Evolutionary conservation across 1,284 basidiomycete species (phyloP).

Genomic region (Sporisorium reilianum): DNA sequence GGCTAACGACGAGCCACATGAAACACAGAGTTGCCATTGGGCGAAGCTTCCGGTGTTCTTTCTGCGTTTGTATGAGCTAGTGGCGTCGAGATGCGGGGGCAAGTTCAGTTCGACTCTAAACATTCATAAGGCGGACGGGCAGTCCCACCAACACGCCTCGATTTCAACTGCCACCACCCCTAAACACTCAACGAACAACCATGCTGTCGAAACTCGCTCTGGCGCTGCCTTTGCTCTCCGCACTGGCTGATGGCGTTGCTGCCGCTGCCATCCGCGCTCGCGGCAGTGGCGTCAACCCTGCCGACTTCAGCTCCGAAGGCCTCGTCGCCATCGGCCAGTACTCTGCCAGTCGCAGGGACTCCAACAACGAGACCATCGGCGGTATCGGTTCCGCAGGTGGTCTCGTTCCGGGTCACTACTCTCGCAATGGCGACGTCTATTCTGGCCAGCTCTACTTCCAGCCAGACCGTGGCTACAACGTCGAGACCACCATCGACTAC

Average conservation of each 20-base stretch:
- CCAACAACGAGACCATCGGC: conserved; percentile 67
- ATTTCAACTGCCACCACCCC: not conserved
- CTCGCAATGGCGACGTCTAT: conserved; percentile 59
- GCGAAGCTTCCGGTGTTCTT: not conserved
- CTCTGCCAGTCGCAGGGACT: conserved; percentile 60
- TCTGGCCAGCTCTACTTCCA: conserved; percentile 73
- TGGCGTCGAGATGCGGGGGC: not conserved
- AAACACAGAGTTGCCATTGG: not conserved
- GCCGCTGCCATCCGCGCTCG: conserved; percentile 23
- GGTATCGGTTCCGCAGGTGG: conserved; percentile 61
- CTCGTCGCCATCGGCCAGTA: conserved; percentile 69
- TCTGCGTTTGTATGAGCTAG: not conserved
- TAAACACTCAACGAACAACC: not conserved
- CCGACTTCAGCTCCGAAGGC: conserved; percentile 66
- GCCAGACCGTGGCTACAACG: conserved; percentile 74
- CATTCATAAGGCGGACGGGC: not conserved
- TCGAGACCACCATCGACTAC: conserved; percentile 74
- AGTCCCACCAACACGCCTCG: no score
- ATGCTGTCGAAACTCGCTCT: conserved; percentile 23
- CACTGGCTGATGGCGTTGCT: conserved; percentile 7
- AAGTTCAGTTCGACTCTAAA: not conserved
- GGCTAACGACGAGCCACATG: not conserved
- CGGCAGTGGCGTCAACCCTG: conserved; percentile 32
- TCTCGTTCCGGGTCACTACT: conserved; percentile 37
- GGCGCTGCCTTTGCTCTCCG: conserved; percentile 20